Evolutionary conservation across 352 stramenopile species (phyloP).

Genomic region (Pythium phragmitis): DNA sequence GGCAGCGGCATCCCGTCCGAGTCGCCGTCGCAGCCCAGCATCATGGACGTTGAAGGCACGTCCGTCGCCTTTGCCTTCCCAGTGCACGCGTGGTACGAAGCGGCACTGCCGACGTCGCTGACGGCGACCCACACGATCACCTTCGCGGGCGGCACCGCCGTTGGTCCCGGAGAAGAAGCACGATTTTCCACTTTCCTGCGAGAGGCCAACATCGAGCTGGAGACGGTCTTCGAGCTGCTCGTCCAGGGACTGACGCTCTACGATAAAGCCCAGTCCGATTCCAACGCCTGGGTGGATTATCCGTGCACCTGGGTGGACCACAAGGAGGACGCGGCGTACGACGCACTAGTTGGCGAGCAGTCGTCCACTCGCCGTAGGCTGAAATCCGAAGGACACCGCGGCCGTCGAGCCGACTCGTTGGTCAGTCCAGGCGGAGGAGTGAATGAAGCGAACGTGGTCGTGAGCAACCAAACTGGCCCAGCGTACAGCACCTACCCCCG

Average conservation of each 20-base stretch:
- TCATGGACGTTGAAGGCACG: constrained; percentile 33
- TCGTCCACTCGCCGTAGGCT: neutral
- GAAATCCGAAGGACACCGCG: no score
- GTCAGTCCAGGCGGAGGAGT: no score
- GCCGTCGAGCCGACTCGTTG: no score
- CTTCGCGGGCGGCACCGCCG: constrained; percentile 11
- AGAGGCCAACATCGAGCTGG: constrained; percentile 18
- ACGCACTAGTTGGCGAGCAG: neutral
- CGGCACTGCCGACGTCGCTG: constrained; percentile 29
- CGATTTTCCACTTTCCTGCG: constrained; percentile 23
- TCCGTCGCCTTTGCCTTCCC: constrained; percentile 39
- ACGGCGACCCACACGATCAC: constrained; percentile 20
- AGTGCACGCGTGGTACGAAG: constrained; percentile 35
- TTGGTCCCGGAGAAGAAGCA: neutral
- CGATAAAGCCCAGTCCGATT: constrained; percentile 31
- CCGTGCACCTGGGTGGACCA: constrained; percentile 34
- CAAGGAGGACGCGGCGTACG: neutral
- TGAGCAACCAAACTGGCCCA: neutral
- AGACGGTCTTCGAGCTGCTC: constrained; percentile 36
- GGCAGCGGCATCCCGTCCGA: neutral
- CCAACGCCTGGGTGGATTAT: constrained; percentile 31
- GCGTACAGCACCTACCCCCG: constrained; percentile 2
- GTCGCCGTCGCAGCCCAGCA: neutral
- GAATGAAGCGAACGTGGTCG: neutral
- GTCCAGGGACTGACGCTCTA: constrained; percentile 37